phyloP scores from a whole-genome alignment of 352 stramenopile species.

The Phytophthora rubi region DNA sequence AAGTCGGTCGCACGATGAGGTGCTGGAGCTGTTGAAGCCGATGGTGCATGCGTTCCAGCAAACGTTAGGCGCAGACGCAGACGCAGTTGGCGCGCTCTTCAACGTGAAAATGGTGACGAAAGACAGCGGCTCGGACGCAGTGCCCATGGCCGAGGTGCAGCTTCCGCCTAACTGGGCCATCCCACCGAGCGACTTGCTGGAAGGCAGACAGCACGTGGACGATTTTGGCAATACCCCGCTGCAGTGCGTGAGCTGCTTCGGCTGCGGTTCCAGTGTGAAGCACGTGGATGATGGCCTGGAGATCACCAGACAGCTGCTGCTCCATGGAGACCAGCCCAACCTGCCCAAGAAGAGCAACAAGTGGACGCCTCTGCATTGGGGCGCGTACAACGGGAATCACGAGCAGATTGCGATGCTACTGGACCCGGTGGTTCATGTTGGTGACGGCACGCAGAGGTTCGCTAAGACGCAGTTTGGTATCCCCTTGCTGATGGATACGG shows the following conservation, averaged over 20 bases:
- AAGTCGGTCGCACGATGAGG: slow-evolving; percentile 53
- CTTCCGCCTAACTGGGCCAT: slow-evolving; percentile 52
- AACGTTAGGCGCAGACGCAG: background rate
- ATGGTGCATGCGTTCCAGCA: slow-evolving; percentile 30
- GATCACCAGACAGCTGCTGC: slow-evolving; percentile 65
- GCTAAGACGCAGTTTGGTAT: slow-evolving; percentile 56
- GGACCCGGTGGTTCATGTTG: slow-evolving; percentile 33
- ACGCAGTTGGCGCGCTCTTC: slow-evolving; percentile 33
- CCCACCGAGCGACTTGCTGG: slow-evolving; percentile 51
- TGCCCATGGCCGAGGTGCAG: slow-evolving; percentile 57
- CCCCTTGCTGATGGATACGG: slow-evolving; percentile 59
- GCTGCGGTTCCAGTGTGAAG: slow-evolving; percentile 59
- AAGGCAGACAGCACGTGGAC: slow-evolving; percentile 59
- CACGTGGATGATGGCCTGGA: slow-evolving; percentile 73
- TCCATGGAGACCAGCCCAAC: slow-evolving; percentile 75
- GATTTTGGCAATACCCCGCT: slow-evolving; percentile 83
- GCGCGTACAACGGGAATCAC: slow-evolving; percentile 78
- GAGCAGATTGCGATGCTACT: slow-evolving; percentile 66
- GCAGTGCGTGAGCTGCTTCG: slow-evolving; percentile 82
- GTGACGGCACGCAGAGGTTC: slow-evolving; percentile 17
- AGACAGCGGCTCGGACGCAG: slow-evolving; percentile 37
- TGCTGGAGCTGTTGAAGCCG: slow-evolving; percentile 47
- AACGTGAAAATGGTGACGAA: slow-evolving; percentile 56
- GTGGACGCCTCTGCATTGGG: slow-evolving; percentile 81
- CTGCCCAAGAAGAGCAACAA: slow-evolving; percentile 68